These are phyloP conservation scores for Microsporum ferrugineum DNA, from an alignment of 2,329 filamentous ascomycete species.

Conservation along the genomic window DNA sequence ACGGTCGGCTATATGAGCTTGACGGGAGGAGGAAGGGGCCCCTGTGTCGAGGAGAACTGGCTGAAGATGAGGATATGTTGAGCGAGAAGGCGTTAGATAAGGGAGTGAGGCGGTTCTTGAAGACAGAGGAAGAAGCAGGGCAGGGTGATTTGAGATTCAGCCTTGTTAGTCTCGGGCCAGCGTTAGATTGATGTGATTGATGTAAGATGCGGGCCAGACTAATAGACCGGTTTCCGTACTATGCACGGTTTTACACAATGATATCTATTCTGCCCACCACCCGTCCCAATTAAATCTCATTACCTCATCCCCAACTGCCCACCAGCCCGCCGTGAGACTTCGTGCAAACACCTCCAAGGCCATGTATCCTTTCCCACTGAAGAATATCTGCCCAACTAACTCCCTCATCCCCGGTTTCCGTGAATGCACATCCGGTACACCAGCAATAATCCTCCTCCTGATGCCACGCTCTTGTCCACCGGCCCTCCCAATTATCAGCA, in stretches of 20 bases:
- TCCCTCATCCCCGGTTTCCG: slow-evolving; percentile 52
- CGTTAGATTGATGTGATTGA: slow-evolving; percentile 37
- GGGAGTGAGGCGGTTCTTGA: slow-evolving; percentile 53
- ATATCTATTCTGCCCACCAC: slow-evolving; percentile 35
- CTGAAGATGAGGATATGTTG: slow-evolving; percentile 55
- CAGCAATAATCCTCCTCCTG: slow-evolving; percentile 43
- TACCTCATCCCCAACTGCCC: slow-evolving; percentile 51
- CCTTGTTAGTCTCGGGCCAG: slow-evolving; percentile 48
- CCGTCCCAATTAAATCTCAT: slow-evolving; percentile 47
- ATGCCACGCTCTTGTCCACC: slow-evolving; percentile 21
- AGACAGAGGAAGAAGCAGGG: slow-evolving; percentile 45
- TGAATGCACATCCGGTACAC: slow-evolving; percentile 53
- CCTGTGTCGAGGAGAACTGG: slow-evolving; percentile 53
- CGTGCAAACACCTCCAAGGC: slow-evolving; percentile 52
- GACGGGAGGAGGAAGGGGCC: slow-evolving; percentile 66
- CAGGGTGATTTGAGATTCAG: slow-evolving; percentile 51
- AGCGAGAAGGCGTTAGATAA: slow-evolving; percentile 63
- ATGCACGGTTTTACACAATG: neutral
- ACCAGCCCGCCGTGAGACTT: slow-evolving; percentile 50
- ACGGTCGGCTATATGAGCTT: slow-evolving; percentile 67
- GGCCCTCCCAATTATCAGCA: slow-evolving; percentile 38
- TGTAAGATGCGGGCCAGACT: neutral
- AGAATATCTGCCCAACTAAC: slow-evolving; percentile 41
- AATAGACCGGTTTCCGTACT: neutral
- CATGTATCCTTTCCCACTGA: slow-evolving; percentile 29